phyloP scores from a whole-genome alignment of 2,329 filamentous ascomycete genomes.

The Colletotrichum nymphaeae region DNA sequence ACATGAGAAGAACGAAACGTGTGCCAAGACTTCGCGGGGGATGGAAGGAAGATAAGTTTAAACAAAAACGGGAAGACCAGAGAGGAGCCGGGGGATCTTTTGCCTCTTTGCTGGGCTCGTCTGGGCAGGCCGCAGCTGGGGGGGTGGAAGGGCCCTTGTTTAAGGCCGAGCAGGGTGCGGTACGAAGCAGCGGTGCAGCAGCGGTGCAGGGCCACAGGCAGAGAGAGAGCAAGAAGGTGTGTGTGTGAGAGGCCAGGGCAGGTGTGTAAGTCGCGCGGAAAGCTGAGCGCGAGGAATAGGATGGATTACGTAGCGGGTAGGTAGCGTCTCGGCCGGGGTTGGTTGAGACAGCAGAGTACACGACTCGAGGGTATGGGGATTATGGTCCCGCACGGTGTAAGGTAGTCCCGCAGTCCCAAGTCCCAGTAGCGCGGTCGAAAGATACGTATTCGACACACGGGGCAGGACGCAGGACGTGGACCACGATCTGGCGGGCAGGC shows the following conservation, averaged over 20 bases:
- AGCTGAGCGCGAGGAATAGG: slow-evolving; percentile 34
- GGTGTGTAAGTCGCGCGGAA: slow-evolving; percentile 33
- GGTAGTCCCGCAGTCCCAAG: slow-evolving; percentile 22
- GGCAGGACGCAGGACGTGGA: slow-evolving; percentile 18
- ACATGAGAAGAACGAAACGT: slow-evolving; percentile 35
- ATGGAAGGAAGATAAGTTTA: slow-evolving; percentile 35
- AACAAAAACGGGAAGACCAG: slow-evolving; percentile 33
- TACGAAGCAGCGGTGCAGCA: slow-evolving; percentile 5
- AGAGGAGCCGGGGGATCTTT: slow-evolving; percentile 33
- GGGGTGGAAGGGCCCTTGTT: slow-evolving; percentile 31
- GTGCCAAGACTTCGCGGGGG: slow-evolving; percentile 35
- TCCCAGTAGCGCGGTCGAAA: slow-evolving; percentile 29
- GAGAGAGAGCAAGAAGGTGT: no score
- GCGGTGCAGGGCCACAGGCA: no score
- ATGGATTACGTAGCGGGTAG: slow-evolving; percentile 37
- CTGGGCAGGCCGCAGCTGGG: slow-evolving; percentile 23
- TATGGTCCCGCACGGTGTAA: slow-evolving; percentile 29
- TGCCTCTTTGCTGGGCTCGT: slow-evolving; percentile 33
- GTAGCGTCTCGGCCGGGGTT: slow-evolving; percentile 36
- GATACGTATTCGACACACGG: slow-evolving; percentile 13
- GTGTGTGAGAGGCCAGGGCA: background rate
- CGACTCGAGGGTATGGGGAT: slow-evolving; percentile 33
- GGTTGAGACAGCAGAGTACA: slow-evolving; percentile 36
- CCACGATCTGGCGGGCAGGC: slow-evolving; percentile 30
- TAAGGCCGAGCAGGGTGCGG: slow-evolving; percentile 34